Conservation (phyloP, 2,329 filamentous ascomycete species). For the Chalaropsis thielavioides region DNA sequence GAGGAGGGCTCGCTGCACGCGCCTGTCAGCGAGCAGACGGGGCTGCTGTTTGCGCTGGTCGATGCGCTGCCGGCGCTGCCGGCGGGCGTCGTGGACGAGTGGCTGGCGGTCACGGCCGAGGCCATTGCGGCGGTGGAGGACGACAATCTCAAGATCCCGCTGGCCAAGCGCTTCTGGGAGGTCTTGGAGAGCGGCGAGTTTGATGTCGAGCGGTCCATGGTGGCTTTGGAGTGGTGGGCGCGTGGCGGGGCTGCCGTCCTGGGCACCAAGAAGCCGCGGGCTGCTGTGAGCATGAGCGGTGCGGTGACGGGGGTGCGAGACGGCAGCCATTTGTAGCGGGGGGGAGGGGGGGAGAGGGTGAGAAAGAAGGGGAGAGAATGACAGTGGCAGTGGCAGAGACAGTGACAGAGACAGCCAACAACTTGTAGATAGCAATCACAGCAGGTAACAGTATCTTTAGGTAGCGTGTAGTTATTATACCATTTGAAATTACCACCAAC, state of each 20-base stretch:
- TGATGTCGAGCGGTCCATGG: slow-evolving; percentile 68
- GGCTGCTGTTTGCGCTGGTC: slow-evolving; percentile 60
- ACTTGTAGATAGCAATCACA: no score
- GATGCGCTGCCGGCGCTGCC: slow-evolving; percentile 65
- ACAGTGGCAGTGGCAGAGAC: no score
- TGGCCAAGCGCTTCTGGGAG: slow-evolving; percentile 63
- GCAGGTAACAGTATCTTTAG: no score
- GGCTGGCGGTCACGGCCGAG: slow-evolving; percentile 58
- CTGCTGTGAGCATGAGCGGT: slow-evolving; percentile 39
- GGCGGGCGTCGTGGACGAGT: slow-evolving; percentile 58
- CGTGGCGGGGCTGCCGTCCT: slow-evolving; percentile 37
- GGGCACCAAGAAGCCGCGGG: slow-evolving; percentile 23
- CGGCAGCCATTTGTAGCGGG: slow-evolving; percentile 11
- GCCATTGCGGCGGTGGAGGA: slow-evolving; percentile 52
- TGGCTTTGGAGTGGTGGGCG: slow-evolving; percentile 76
- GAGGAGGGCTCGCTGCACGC: slow-evolving; percentile 20
- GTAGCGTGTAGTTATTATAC: background rate
- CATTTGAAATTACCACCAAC: background rate
- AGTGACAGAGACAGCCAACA: no score
- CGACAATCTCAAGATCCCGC: slow-evolving; percentile 44
- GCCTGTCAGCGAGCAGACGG: slow-evolving; percentile 60
- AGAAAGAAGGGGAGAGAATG: no score
- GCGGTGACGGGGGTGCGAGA: slow-evolving; percentile 23
- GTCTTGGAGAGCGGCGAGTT: slow-evolving; percentile 68
- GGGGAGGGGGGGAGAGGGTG: no score